These are phyloP conservation scores for Pistacia integerrima DNA, from an alignment of 345 rosid genomes.

Conservation along the genomic window DNA sequence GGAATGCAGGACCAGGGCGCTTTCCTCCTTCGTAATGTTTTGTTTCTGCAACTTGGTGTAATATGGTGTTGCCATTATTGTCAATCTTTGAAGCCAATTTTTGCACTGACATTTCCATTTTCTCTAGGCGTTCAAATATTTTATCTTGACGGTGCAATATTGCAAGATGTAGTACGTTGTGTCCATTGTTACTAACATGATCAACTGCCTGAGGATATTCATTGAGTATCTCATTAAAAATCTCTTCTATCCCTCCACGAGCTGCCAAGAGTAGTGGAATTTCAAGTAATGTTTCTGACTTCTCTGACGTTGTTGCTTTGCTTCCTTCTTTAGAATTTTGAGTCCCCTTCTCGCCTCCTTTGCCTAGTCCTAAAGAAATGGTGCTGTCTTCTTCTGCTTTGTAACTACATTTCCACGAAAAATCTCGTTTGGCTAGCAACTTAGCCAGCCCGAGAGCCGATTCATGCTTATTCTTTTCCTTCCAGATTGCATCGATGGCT, in stretches of 20 bases:
- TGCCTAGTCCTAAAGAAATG: constrained; percentile 1
- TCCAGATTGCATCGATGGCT: not conserved
- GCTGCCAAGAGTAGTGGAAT: not conserved
- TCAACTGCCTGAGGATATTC: not conserved
- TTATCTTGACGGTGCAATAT: not conserved
- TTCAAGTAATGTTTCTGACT: not conserved
- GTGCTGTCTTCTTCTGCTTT: not conserved
- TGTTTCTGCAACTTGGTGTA: not conserved
- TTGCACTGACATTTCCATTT: not conserved
- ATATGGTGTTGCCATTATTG: not conserved
- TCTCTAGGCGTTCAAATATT: not conserved
- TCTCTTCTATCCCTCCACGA: not conserved
- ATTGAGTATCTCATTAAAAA: not conserved
- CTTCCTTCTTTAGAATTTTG: not conserved
- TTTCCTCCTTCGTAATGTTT: not conserved
- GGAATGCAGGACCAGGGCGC: constrained; percentile 4
- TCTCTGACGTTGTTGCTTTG: not conserved
- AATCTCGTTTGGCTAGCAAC: not conserved
- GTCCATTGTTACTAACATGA: not conserved
- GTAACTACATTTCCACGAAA: not conserved
- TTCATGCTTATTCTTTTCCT: not conserved
- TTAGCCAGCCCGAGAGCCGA: not conserved
- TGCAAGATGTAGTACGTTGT: not conserved
- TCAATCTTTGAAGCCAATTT: not conserved
- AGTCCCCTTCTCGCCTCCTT: not conserved